phyloP scores from a whole-genome alignment of 1,139 yeast species.

The Pneumocystis canis region DNA sequence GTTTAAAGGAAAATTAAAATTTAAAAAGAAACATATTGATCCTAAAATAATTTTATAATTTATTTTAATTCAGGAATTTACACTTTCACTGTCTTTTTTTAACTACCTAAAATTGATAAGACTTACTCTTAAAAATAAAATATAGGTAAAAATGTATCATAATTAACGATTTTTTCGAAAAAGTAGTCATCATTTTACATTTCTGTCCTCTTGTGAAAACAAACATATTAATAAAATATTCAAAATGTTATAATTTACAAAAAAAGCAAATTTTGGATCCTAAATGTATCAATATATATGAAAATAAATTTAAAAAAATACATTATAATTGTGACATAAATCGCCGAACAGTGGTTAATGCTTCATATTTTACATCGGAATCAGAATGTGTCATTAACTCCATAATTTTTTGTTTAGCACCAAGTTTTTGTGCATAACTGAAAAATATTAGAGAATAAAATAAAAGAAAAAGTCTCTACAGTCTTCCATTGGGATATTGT shows the following conservation, averaged over 20 bases:
- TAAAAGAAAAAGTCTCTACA: not conserved
- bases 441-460: conserved; percentile 23
- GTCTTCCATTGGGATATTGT: conserved; percentile 39
- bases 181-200: too few relatives aligned
- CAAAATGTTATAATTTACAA: not conserved
- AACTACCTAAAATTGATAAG: too few relatives aligned
- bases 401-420: conserved; percentile 70
- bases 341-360: conserved; percentile 82
- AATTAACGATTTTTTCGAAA: too few relatives aligned
- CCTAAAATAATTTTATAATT: too few relatives aligned
- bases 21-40: too few relatives aligned
- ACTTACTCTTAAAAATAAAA: too few relatives aligned
- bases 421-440: conserved; percentile 33
- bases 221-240: not conserved
- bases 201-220: not conserved
- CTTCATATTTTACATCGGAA: conserved; percentile 84
- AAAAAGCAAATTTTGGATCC: not conserved
- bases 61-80: too few relatives aligned
- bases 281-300: not conserved
- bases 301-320: not conserved
- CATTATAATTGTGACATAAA: conserved; percentile 58
- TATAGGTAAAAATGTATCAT: too few relatives aligned
- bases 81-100: too few relatives aligned
- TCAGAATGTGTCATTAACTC: conserved; percentile 67
- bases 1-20: too few relatives aligned